Evolutionary conservation across 768 basidiomycete genomes (phyloP).

Genomic region (Amyloporia xantha): DNA sequence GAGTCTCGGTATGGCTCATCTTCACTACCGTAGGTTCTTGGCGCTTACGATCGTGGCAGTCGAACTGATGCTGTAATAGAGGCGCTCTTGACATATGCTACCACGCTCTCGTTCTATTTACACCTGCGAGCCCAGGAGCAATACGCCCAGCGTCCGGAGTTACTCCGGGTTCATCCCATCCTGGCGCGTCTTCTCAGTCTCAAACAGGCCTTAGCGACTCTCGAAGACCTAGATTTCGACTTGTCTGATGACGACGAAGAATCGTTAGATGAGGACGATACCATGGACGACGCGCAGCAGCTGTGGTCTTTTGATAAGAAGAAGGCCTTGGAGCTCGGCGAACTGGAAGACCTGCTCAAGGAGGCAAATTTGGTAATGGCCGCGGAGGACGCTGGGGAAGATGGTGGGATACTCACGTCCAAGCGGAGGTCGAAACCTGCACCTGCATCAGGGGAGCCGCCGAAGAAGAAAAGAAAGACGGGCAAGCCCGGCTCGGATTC

Average conservation of each 20-base stretch:
- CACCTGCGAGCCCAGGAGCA: conserved; percentile 71
- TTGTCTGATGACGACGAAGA: conserved; percentile 36
- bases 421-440: conserved; percentile 13
- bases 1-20: conserved; percentile 64
- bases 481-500: conserved; percentile 8
- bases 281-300: conserved; percentile 12
- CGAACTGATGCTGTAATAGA: conserved; percentile 41
- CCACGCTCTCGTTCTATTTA: conserved; percentile 88
- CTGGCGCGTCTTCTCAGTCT: conserved; percentile 71
- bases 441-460: conserved; percentile 26
- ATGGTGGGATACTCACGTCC: conserved; percentile 1
- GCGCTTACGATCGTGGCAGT: not conserved
- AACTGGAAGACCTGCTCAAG: conserved; percentile 51
- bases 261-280: conserved; percentile 32
- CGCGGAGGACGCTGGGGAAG: conserved; percentile 12
- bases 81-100: conserved; percentile 82
- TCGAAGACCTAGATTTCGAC: conserved; percentile 82
- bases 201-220: conserved; percentile 71
- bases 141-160: conserved; percentile 53
- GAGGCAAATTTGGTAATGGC: conserved; percentile 34
- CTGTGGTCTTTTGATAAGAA: conserved; percentile 11
- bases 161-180: conserved; percentile 65
- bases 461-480: conserved; percentile 62
- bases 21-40: conserved; percentile 74
- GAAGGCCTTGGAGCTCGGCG: conserved; percentile 32